Conservation (phyloP, 2,329 filamentous ascomycete genomes). For the Dryadomyces quercus-mongolicae region DNA sequence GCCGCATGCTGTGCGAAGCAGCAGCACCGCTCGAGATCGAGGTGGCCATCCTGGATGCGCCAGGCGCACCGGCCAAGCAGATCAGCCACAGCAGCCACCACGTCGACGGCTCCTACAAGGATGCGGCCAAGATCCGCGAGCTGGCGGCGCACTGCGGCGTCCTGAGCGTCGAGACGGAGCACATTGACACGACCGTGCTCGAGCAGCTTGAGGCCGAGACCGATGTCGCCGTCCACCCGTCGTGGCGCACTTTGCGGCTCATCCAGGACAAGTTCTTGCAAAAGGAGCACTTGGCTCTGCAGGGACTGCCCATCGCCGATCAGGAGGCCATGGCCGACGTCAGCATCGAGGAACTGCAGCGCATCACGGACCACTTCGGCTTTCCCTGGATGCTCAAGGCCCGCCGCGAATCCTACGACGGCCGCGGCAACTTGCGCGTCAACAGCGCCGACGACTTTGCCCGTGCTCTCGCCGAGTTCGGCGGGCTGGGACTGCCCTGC, state of each 20-base stretch:
- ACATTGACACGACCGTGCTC: constrained; percentile 80
- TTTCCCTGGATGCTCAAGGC: constrained; percentile 91
- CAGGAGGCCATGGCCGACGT: constrained; percentile 33
- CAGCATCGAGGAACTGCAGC: constrained; percentile 48
- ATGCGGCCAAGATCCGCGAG: constrained; percentile 63
- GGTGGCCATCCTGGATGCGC: constrained; percentile 67
- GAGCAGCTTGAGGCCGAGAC: constrained; percentile 62
- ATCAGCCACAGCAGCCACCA: constrained; percentile 57
- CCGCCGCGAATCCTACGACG: constrained; percentile 83
- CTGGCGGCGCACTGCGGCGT: constrained; percentile 69
- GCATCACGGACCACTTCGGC: constrained; percentile 53
- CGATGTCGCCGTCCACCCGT: constrained; percentile 59
- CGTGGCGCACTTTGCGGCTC: constrained; percentile 72
- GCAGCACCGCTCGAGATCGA: constrained; percentile 63
- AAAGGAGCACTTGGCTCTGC: constrained; percentile 63
- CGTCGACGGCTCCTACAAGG: constrained; percentile 79
- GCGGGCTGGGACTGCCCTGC: constrained; percentile 54
- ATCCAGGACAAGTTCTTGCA: constrained; percentile 93
- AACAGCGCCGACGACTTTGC: constrained; percentile 33
- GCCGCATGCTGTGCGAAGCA: constrained; percentile 88
- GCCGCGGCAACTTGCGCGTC: constrained; percentile 55
- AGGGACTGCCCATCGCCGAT: constrained; percentile 60
- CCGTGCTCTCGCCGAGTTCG: constrained; percentile 57
- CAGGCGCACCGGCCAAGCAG: constrained; percentile 71
- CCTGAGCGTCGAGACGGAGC: constrained; percentile 89